phyloP scores from a whole-genome alignment of 345 rosid species.

The Psidium friedrichsthalianum region DNA sequence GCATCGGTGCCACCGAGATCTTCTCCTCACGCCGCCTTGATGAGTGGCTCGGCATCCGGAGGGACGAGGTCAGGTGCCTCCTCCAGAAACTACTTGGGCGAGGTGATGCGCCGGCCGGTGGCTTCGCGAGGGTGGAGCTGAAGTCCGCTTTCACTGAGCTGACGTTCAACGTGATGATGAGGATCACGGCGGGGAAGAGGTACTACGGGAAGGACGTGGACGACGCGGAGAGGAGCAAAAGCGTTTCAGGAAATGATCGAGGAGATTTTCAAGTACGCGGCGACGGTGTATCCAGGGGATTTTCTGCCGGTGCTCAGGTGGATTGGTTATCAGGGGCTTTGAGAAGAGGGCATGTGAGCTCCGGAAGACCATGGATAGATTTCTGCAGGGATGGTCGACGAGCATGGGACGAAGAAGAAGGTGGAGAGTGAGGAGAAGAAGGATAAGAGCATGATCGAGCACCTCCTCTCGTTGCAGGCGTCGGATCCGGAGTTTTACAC shows the following conservation, averaged over 20 bases:
- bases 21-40: conserved; percentile 22
- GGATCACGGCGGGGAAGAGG: neutral
- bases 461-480: conserved; percentile 22
- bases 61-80: conserved; percentile 14
- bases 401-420: neutral
- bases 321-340: conserved; percentile 4
- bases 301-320: conserved; percentile 24
- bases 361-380: conserved; percentile 13
- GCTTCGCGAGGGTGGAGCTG: conserved; percentile 5
- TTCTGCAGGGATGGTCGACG: conserved; percentile 26
- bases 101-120: neutral
- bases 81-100: neutral
- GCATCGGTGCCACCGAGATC: conserved; percentile 15
- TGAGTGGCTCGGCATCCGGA: neutral
- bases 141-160: conserved; percentile 6
- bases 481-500: conserved; percentile 34
- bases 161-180: conserved; percentile 8
- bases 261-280: neutral
- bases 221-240: conserved; percentile 10
- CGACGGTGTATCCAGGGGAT: conserved; percentile 23
- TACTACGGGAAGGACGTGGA: conserved; percentile 16
- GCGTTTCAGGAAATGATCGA: conserved; percentile 10
- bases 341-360: conserved; percentile 4
- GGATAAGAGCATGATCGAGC: conserved; percentile 26
- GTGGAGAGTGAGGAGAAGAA: neutral